phyloP scores from a whole-genome alignment of 1,284 basidiomycete species.

The Boletus hoseneyae region DNA sequence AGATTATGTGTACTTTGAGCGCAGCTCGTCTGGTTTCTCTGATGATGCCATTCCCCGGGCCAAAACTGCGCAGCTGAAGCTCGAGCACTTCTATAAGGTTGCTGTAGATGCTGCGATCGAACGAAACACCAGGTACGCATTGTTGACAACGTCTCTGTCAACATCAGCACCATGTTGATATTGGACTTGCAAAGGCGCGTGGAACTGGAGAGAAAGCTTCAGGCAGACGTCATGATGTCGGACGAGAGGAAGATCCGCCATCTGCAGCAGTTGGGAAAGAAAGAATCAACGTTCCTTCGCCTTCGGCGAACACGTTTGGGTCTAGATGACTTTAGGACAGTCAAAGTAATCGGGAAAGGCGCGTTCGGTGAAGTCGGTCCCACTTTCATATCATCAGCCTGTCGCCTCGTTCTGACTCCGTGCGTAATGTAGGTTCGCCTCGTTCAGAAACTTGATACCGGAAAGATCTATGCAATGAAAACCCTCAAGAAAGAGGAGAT shows the following conservation, averaged over 20 bases:
- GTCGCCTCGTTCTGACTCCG: conserved; percentile 57
- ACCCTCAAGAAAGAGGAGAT: conserved; percentile 97
- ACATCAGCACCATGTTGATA: conserved; percentile 6
- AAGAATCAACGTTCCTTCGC: conserved; percentile 81
- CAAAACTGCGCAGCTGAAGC: conserved; percentile 85
- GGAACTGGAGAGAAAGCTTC: conserved; percentile 78
- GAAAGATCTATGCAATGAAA: conserved; percentile 99
- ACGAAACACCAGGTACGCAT: conserved; percentile 72
- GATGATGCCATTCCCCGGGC: conserved; percentile 77
- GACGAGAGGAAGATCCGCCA: conserved; percentile 82
- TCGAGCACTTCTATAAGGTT: conserved; percentile 91
- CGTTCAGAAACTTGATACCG: conserved; percentile 95
- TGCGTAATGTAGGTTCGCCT: conserved; percentile 74
- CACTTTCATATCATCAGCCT: background rate
- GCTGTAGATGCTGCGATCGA: conserved; percentile 90
- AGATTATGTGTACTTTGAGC: conserved; percentile 85
- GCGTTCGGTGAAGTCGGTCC: conserved; percentile 82
- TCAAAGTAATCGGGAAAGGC: conserved; percentile 94
- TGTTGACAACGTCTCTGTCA: background rate
- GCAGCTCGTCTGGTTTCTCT: conserved; percentile 66
- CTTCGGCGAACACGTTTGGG: conserved; percentile 83
- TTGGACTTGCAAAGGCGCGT: conserved; percentile 57
- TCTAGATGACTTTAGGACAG: conserved; percentile 83
- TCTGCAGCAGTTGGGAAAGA: conserved; percentile 75
- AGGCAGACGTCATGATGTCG: conserved; percentile 56